Base-by-base conservation (phyloP, 331 rosid genomes). In the Cydonia oblonga region DNA sequence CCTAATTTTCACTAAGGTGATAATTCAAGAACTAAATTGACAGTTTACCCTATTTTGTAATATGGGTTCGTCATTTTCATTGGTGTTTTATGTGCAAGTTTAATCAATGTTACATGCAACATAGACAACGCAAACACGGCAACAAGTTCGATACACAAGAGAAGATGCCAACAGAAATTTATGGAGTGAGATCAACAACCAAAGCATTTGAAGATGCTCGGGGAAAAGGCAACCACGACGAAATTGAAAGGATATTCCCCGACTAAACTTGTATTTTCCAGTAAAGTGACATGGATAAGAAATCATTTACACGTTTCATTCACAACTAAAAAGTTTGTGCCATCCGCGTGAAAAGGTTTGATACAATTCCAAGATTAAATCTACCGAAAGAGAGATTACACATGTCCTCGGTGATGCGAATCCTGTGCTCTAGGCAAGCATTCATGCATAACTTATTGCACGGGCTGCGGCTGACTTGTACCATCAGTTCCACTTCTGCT, bases 401-500 rank as follows among this genome's bases (percentile, higher is more conserved):
- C 66, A 57, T 72, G 30, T 22, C 42, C 76, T 64, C 13, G 4
- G 42, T 38, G 71, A 70, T 64, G 46, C 67, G 76, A 61, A 76
- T 59, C 72, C 86, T 82, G 81, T 44, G 74, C 76, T 71, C 83
- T 49, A 35, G 82, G 78, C 71, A 82, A 91, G 65, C 66, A 76
- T 76, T 20, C 69, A 61, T 78, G 73, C 40, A 68, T 26, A 77
- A 9, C 74, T 70, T 15, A 73, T 80, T 77, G 86, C 76, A 82
- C 73, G 32, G 79, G 66, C 76, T 74, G 90, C 81, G 66, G 84
- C 80, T 79, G 83, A 75, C 80, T 67, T 25, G 82, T n/a, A 18
- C 69, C 66, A 54, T 81, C 84, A 74, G 78, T 75, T 80, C 80
- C 81, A 72, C 68, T 83, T 81, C 78, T 78, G 75, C 77, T 85